Evolutionary conservation across 345 rosid species (phyloP), one percentile per base, ranked within the genome.

Genomic region (Bruguiera parviflora): DNA sequence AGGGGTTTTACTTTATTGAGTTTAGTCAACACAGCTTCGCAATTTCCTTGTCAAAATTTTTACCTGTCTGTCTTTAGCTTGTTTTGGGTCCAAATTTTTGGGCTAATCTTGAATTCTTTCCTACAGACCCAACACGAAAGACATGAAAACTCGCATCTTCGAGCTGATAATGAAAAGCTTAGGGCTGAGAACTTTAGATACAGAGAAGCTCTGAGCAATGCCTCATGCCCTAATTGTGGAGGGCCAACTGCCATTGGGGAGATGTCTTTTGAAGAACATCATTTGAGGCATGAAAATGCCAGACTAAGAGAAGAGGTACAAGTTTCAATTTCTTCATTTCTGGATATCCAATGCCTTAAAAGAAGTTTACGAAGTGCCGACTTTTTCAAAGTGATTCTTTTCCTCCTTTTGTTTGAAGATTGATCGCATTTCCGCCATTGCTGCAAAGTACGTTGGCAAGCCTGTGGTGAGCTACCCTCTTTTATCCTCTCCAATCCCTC

Each of bases 371-470:
- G 3, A 27, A 56, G 59, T 1, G 6, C 24, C 13, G 6, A 56
- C 24, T 56, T 27, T 56, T 24, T 16, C 16, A 11, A 56, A 56
- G 3, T 56, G 59, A 56, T 27, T 56, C 59, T 8, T 52, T 28
- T 10, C 13, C 39, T 5, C 33, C 52, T 24, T 64, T 18, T 22
- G 11, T 21, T 61, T 4, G 15, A 76, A 95, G 99, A 85, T 95
- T 61, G 97, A 95, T 62, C 83, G 96, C 1, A 90, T 95, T 59
- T 92, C 98, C 0, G 84, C 93, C 7, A 95, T 95, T 25, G 97
- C 97, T 56, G 97, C 99, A 1, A 92, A 90, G 78, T 95, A 92
- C 67, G 98, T 92, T 15, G 99, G 99, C 63, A 95, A 95, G 84
- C 93, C 96, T 2, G 84, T 89, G 75, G 80, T 79, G 79, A 95